Evolutionary conservation across 805 yeast genomes (phyloP), one percentile per base, ranked within the genome.

Genomic region (Wickerhamiella nectarea): DNA sequence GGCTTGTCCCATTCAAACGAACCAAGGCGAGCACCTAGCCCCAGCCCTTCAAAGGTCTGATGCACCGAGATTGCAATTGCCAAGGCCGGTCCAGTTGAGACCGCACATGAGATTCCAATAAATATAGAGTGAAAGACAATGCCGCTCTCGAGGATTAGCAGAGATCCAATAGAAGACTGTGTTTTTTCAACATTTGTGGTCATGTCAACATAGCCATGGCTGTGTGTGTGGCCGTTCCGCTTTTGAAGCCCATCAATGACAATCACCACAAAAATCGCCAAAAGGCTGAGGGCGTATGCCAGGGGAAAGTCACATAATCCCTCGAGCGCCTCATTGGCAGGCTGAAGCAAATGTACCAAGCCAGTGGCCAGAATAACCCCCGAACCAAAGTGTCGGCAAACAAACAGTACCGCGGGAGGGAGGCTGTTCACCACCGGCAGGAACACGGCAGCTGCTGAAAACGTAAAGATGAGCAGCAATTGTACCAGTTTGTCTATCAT

Each of bases 1-100:
- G 24, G 25, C 45, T 56, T 59, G 9, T 73, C 72, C 70, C 74
- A 72, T 8, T 57, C 52, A 3, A 70, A 63, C 24, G 68, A 69
- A 1, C 85, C 80, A 29, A 80, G 67, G 60, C 94, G 73, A 7
- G 89, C 71, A 19, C 94, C 94, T 50, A 84, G 66, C 47, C 94
- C 94, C 39, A 84, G 67, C 40, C 94, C 94, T 63, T 83, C 94
- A 56, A 83, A 83, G 67, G 77, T 68, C 61, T 83, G 94, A 58
- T 84, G 67, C 48, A 63, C 55, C 3, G 56, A 56, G 11, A 63
- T 46, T 22, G 63, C 94, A 49, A 79, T 70, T 59, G 79, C 82
- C 40, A 83, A 64, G 56, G 82, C 83, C 57, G 80, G 89, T 2
- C 74, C 79, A 39, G 87, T 91, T 4, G 91, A 67, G 14, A 80